Conservation (phyloP, 768 basidiomycete species). For the Mycena olivaceomarginata region DNA sequence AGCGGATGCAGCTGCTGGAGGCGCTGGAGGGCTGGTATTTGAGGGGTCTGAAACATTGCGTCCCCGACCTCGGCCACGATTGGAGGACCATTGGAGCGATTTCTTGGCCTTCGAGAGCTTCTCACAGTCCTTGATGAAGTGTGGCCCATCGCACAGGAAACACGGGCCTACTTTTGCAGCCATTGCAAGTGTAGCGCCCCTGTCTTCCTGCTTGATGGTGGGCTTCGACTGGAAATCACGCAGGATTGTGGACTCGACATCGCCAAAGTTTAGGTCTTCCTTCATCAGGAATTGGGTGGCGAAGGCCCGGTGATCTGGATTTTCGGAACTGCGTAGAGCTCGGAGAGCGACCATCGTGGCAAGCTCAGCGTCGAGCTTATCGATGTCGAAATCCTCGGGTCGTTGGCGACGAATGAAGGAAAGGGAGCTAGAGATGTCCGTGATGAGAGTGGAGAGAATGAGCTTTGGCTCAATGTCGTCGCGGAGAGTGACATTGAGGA, state of each 20-base stretch:
- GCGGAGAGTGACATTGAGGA: conserved; percentile 17
- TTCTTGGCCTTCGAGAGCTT: conserved; percentile 15
- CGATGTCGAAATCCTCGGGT: conserved; percentile 1
- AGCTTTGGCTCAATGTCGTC: conserved; percentile 11
- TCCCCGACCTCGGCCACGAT: neutral
- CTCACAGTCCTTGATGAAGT: conserved; percentile 21
- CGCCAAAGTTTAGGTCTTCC: conserved; percentile 23
- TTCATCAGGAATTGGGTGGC: conserved; percentile 25
- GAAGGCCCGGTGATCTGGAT: conserved; percentile 12
- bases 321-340: conserved; percentile 20
- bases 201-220: conserved; percentile 23
- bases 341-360: conserved; percentile 34
- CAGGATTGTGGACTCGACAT: conserved; percentile 23
- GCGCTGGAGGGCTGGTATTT: too few relatives aligned
- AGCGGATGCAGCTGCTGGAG: too few relatives aligned
- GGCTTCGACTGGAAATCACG: conserved; percentile 32
- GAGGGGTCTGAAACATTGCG: neutral
- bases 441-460: neutral
- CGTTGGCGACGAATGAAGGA: conserved; percentile 15
- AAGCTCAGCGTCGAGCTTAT: conserved; percentile 29
- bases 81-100: neutral
- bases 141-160: conserved; percentile 34
- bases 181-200: conserved; percentile 23
- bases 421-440: conserved; percentile 4
- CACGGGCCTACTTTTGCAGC: conserved; percentile 28